Evolutionary conservation across 345 rosid species (phyloP), one percentile per base, ranked within the genome.

Genomic region (Kernera saxatilis): DNA sequence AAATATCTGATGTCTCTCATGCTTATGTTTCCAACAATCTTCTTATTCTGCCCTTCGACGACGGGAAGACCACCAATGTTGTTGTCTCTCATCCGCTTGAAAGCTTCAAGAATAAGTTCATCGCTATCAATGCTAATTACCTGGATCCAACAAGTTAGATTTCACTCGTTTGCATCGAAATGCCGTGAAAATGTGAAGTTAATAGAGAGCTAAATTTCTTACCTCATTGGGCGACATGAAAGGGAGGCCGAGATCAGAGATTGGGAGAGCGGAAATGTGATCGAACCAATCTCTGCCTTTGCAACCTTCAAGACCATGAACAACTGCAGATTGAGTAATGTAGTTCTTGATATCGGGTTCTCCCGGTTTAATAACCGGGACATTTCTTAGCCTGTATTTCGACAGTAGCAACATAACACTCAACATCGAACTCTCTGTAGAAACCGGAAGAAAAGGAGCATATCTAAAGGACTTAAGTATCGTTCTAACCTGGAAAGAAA

Each of bases 261-360:
- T 85, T n/a, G 87, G 80, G 10, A 60, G 74, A 45, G 86, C 65
- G 0, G 96, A 75, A 26, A 90, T 87, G 64, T 80, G 77, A 72
- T 93, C 97, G 35, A 93, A 93, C 97, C 97, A 93, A 77, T 88
- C 97, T 82, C 96, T 87, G 8, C 98, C 97, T 70, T 70, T 82
- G 77, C 96, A 90, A 11, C 85, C 84, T 72, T 93, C 87, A 13
- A 88, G 92, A 52, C 93, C 98, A 19, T 80, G 86, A 76, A 93
- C 79, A 57, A 90, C 78, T 3, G 97, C 93, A 55, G 96, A 80
- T 67, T 93, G 98, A 75, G 97, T 90, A 64, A 90, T 86, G 79
- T 81, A 88, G 83, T 93, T 90, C 80, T 85, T 78, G 48, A 93
- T 77, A 63, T 86, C 81, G 0, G 98, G 88, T 1, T 76, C 76